Evolutionary conservation across 169 alveolate species (phyloP), one percentile per base, ranked within the genome.

Genomic region (Miamiensis avidus): DNA sequence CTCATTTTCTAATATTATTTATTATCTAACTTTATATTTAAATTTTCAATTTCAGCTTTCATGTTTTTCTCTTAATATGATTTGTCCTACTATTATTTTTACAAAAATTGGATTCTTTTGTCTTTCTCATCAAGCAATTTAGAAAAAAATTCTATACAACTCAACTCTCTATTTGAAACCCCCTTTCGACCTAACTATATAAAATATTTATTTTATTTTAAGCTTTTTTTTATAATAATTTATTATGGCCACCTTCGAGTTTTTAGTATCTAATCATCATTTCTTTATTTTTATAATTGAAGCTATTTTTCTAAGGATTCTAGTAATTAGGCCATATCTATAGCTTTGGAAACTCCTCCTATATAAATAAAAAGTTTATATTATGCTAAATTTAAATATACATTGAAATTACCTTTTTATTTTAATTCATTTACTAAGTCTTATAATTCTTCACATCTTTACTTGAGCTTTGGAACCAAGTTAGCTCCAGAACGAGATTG

Each of bases 81-180:
- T 20, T 20, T 49, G 4, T 49, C 69, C 20, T 49, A 4, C 4
- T 11, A 11, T 11, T 49, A 4, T 49, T 49, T 49, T 20, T 49
- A 49, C 0, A 79, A 32, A 79, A 49, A 34, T 29, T 16, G 29
- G 1, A 79, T 79, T 49, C 64, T 79, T 49, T 49, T 79, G 30
- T 79, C 84, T 29, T 79, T 79, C 29, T 79, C 84, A 29, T 79
- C 74, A 0, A 79, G 31, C 34, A 79, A 64, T 11, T 79, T 79
- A 65, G 84, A 34, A 29, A 79, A 79, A 49, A 79, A 79, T 20
- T 79, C 84, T 16, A 79, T 79, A 29, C 84, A 79, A 29, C 31
- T 79, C 29, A 49, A 64, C 64, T 79, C 84, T 28, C 30, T 49
- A 1, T 29, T 49, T 64, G 29, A 34, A n/a, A 34, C 74, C 69